Conservation (phyloP, 768 basidiomycete genomes). For the Naganishia vishniacii region DNA sequence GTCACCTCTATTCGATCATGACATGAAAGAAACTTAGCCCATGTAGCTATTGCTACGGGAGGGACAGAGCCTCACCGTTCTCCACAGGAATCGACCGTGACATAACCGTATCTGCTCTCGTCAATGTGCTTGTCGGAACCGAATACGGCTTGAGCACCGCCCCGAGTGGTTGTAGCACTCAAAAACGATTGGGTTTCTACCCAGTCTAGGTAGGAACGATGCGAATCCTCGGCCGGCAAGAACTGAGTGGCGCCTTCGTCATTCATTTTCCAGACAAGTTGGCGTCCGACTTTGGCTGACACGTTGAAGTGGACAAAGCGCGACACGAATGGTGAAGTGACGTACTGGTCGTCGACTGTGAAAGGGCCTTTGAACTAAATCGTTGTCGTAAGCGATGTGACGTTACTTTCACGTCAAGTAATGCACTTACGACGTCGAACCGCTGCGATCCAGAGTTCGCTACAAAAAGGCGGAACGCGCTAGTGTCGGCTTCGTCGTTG, state of each 20-base stretch:
- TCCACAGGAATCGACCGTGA: constrained; percentile 24
- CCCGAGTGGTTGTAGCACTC: neutral
- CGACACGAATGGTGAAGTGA: constrained; percentile 60
- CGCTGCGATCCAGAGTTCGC: constrained; percentile 48
- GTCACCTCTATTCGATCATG: constrained; percentile 38
- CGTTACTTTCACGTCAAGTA: neutral
- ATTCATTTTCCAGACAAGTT: constrained; percentile 24
- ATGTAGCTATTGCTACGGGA: constrained; percentile 31
- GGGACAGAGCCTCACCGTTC: constrained; percentile 14
- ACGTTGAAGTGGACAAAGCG: constrained; percentile 35
- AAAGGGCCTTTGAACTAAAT: constrained; percentile 60
- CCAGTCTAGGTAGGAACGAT: neutral
- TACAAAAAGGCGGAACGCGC: constrained; percentile 34
- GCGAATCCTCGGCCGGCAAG: neutral
- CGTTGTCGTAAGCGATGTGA: no score
- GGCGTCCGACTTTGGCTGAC: constrained; percentile 32
- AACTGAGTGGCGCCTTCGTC: constrained; percentile 28
- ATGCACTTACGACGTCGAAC: constrained; percentile 47
- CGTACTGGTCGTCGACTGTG: constrained; percentile 74
- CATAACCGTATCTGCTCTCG: constrained; percentile 22
- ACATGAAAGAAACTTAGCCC: constrained; percentile 35
- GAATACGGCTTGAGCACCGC: constrained; percentile 11
- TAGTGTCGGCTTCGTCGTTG: neutral
- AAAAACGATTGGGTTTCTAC: neutral
- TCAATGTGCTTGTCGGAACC: neutral